Evolutionary conservation across 441 rosid genomes (phyloP).

Genomic region (Corymbia calophylla): DNA sequence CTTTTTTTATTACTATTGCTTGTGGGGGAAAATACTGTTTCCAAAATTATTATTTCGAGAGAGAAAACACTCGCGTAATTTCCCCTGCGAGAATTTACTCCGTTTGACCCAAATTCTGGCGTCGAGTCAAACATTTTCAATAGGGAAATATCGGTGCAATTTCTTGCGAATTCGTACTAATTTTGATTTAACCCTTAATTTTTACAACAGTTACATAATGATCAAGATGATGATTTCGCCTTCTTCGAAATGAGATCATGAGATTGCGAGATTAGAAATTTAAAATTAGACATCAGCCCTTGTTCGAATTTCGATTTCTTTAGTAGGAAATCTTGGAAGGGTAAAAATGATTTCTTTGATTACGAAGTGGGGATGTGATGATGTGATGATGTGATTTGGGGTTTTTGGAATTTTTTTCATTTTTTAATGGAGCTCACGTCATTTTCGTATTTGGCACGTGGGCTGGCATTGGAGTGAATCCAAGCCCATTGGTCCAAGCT

Average conservation of each 20-base stretch:
- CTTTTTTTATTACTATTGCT: not conserved
- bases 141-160: not conserved
- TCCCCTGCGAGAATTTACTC: not conserved
- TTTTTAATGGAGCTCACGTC: not conserved
- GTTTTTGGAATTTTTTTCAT: rapidly evolving
- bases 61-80: not conserved
- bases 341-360: not conserved
- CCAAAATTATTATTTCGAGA: not conserved
- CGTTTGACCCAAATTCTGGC: not conserved
- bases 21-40: not conserved
- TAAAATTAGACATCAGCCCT: not conserved
- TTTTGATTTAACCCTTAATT: not conserved
- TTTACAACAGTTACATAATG: not conserved
- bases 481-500: not conserved
- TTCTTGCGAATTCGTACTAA: rapidly evolving
- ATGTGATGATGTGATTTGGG: not conserved
- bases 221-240: too few species aligned
- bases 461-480: not conserved
- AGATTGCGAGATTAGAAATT: not conserved
- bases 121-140: not conserved
- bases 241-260: not conserved
- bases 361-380: not conserved
- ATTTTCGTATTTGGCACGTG: not conserved
- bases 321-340: not conserved
- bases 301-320: not conserved